Conservation (phyloP, 2,329 filamentous ascomycete genomes). For the Coniella lustricola region DNA sequence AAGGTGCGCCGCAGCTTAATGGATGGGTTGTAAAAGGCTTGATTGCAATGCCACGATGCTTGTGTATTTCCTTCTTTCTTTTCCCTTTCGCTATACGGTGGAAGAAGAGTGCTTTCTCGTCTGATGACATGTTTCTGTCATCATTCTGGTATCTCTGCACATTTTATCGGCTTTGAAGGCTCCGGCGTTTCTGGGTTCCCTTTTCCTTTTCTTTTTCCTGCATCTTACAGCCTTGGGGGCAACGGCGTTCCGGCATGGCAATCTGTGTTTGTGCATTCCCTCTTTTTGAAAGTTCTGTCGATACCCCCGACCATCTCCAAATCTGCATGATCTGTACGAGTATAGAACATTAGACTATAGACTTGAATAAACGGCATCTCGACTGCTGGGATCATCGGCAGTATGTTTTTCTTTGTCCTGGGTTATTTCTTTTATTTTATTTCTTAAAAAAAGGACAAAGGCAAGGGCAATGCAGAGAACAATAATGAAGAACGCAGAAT, state of each 20-base stretch:
- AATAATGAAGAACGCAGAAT: too few relatives aligned
- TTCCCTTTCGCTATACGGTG: background rate
- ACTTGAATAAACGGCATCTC: background rate
- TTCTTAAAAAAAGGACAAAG: too few relatives aligned
- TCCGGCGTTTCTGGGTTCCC: conserved; percentile 1
- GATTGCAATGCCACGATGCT: background rate
- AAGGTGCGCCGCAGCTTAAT: conserved; percentile 64
- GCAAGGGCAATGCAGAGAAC: too few relatives aligned
- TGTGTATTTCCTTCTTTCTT: background rate
- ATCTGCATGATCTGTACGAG: conserved; percentile 15
- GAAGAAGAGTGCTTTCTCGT: too few relatives aligned
- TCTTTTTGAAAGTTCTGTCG: conserved; percentile 4
- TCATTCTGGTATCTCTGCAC: background rate
- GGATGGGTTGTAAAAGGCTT: conserved; percentile 45
- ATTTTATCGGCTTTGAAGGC: background rate
- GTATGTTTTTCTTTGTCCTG: too few relatives aligned
- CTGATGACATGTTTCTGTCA: too few relatives aligned
- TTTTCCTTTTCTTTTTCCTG: background rate
- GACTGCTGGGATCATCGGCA: background rate
- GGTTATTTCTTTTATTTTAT: too few relatives aligned
- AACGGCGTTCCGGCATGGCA: conserved; percentile 12
- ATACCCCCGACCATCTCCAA: conserved; percentile 15
- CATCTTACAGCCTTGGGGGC: background rate
- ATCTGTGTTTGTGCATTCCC: background rate
- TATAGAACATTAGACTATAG: conserved; percentile 13